A percentile compares a stretch with the other conserved stretches of the same genome.
Evolutionary conservation across 257 asterid genomes (phyloP).

Genomic region (Anisodus tanguticus): DNA sequence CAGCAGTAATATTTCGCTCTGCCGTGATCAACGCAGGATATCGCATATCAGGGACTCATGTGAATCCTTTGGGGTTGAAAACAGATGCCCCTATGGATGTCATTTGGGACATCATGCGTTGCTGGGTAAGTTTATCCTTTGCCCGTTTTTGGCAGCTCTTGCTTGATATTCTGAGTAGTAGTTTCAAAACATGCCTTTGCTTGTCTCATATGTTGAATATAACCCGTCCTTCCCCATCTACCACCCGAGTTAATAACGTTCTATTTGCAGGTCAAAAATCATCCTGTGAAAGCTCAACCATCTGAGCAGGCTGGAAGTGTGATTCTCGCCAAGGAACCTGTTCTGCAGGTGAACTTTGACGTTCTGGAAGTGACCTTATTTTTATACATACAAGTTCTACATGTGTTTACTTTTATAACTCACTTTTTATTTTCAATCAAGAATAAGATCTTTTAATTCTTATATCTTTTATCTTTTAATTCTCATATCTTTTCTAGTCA

Average conservation of each 20-base stretch:
- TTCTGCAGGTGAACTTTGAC: slow-evolving; percentile 62
- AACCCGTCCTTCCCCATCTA: background rate
- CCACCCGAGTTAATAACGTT: slow-evolving; percentile 25
- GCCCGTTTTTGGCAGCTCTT: background rate
- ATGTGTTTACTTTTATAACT: background rate
- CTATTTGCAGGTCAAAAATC: slow-evolving; percentile 69
- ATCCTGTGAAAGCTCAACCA: slow-evolving; percentile 93
- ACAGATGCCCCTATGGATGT: slow-evolving; percentile 98
- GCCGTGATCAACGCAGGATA: slow-evolving; percentile 97
- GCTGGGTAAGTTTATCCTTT: slow-evolving; percentile 70
- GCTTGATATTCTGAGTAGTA: background rate
- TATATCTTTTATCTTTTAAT: background rate
- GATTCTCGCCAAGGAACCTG: slow-evolving; percentile 88
- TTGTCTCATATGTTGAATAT: background rate
- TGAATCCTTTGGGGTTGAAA: slow-evolving; percentile 82
- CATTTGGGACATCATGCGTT: slow-evolving; percentile 98
- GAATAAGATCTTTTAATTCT: background rate
- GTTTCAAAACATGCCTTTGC: background rate
- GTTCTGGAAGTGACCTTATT: too few species aligned
- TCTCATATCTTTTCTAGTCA: background rate
- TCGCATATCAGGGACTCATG: slow-evolving; percentile 94
- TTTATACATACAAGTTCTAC: background rate
- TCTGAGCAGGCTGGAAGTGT: slow-evolving; percentile 79
- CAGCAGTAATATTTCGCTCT: slow-evolving; percentile 91
- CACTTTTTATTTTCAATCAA: slow-evolving; percentile 1